These are phyloP conservation scores for Linanthus parryae DNA, from an alignment of 148 eudicot species.

Conservation along the genomic window DNA sequence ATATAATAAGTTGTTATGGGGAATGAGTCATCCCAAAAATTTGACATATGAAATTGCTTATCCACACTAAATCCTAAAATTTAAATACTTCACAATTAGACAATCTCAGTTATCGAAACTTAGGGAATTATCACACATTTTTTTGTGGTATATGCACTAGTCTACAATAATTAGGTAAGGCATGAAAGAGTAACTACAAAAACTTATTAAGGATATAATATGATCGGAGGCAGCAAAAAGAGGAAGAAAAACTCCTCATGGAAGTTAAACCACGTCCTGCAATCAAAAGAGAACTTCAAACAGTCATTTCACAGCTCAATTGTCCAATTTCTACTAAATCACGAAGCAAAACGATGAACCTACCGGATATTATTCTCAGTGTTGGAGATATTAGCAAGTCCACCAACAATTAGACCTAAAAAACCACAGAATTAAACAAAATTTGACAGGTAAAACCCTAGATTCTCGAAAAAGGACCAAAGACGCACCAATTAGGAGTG, in stretches of 20 bases:
- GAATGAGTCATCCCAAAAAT: no score
- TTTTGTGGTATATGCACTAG: no score
- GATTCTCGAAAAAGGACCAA: background rate
- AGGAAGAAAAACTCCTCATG: slow-evolving; percentile 99
- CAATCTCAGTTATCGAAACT: no score
- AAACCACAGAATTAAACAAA: background rate
- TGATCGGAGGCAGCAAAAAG: slow-evolving; percentile 90
- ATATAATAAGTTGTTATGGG: no score
- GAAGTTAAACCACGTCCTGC: slow-evolving; percentile 97
- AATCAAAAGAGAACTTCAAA: slow-evolving; percentile 6
- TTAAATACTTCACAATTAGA: no score
- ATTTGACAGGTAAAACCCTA: background rate
- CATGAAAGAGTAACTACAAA: background rate
- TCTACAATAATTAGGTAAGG: no score
- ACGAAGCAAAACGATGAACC: background rate
- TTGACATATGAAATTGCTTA: no score
- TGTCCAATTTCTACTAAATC: background rate
- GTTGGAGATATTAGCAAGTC: slow-evolving; percentile 87
- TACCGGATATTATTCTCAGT: slow-evolving; percentile 94
- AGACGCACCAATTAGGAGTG: slow-evolving; percentile 73
- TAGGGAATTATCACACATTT: no score
- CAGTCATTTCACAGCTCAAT: no score
- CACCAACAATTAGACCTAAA: slow-evolving; percentile 92
- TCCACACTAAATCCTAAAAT: no score
- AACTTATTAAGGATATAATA: slow-evolving; percentile 69